Conservation (phyloP, 768 basidiomycete species). For the Mycena capillaripes region DNA sequence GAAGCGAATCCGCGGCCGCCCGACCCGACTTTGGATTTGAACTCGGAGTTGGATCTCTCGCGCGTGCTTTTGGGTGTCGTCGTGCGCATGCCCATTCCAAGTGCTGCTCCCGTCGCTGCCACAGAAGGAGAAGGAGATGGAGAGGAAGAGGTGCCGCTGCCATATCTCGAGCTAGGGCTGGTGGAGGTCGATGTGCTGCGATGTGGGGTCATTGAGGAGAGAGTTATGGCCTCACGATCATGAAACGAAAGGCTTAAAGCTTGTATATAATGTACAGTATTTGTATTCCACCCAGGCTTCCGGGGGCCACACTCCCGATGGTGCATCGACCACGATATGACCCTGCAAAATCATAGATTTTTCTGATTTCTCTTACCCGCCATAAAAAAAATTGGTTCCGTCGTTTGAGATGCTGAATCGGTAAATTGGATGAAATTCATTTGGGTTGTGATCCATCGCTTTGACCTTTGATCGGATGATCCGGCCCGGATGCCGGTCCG, state of each 20-base stretch:
- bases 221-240: no score
- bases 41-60: not conserved
- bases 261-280: not conserved
- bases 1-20: not conserved
- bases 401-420: no score
- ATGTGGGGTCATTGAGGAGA: no score
- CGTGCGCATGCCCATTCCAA: constrained; percentile 21
- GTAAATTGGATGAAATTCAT: not conserved
- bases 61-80: constrained; percentile 1
- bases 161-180: constrained; percentile 26
- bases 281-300: not conserved
- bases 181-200: constrained; percentile 16
- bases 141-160: not conserved
- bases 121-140: not conserved
- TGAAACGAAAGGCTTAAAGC: no score
- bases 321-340: no score
- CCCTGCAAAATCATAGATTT: no score
- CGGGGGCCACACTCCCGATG: no score
- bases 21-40: not conserved
- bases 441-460: not conserved
- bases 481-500: no score
- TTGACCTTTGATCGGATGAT: not conserved
- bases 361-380: no score
- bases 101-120: not conserved
- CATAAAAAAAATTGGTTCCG: no score